These are phyloP conservation scores for Phytophthora palmivora DNA, from an alignment of 352 stramenopile genomes.

Conservation along the genomic window DNA sequence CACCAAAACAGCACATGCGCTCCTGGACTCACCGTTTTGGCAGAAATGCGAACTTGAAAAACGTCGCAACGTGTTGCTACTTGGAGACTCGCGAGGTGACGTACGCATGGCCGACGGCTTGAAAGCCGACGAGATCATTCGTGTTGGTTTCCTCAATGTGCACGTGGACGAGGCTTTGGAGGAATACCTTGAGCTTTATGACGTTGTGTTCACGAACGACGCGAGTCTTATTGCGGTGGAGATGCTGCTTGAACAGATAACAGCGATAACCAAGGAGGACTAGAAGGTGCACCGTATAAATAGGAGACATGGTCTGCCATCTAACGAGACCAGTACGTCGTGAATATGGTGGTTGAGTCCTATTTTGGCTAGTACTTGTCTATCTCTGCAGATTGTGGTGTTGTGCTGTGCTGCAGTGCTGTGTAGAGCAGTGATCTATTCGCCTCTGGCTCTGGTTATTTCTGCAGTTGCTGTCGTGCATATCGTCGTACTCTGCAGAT, in stretches of 20 bases:
- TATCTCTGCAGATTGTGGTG: constrained; percentile 24
- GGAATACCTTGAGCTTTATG: constrained; percentile 66
- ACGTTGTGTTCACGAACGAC: constrained; percentile 77
- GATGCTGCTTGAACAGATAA: constrained; percentile 57
- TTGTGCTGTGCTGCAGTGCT: constrained; percentile 24
- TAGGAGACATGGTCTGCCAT: constrained; percentile 12
- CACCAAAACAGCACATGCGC: constrained; percentile 76
- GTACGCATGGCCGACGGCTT: constrained; percentile 65
- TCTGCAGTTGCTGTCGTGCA: constrained; percentile 7
- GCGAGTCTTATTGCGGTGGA: constrained; percentile 55
- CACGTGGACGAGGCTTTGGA: constrained; percentile 68
- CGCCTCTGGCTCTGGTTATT: constrained; percentile 16
- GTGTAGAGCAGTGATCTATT: constrained; percentile 33
- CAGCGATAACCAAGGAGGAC: constrained; percentile 1
- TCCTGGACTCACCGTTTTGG: constrained; percentile 67
- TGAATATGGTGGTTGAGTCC: constrained; percentile 24
- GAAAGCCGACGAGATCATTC: constrained; percentile 62
- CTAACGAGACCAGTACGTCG: constrained; percentile 1
- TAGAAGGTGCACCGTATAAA: constrained; percentile 28
- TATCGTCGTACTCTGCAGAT: constrained; percentile 22
- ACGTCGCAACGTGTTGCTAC: constrained; percentile 67
- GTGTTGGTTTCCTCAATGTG: constrained; percentile 72
- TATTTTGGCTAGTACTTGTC: constrained; percentile 31
- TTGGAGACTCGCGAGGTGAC: constrained; percentile 71
- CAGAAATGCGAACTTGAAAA: constrained; percentile 54